Evolutionary conservation across 192 early-diverging fungal genomes (phyloP).

Genomic region (Entophlyctis luteolus): DNA sequence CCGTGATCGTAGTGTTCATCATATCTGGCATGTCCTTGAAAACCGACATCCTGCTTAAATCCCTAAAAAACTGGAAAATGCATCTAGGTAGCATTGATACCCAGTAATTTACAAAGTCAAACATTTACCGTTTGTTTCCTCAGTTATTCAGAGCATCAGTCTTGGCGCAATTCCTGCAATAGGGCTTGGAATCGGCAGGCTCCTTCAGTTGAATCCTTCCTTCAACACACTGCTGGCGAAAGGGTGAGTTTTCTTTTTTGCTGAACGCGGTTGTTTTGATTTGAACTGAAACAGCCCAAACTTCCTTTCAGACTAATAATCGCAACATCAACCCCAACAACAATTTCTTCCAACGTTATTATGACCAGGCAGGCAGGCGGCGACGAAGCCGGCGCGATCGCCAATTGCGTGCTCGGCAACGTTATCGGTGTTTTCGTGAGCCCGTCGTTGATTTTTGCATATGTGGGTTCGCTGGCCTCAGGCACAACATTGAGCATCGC

Average conservation of each 20-base stretch:
- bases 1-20: slow-evolving; percentile 61
- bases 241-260: slow-evolving; percentile 29
- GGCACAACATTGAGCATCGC: slow-evolving; percentile 44
- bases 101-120: neutral
- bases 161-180: slow-evolving; percentile 58
- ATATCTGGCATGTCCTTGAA: slow-evolving; percentile 62
- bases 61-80: slow-evolving; percentile 51
- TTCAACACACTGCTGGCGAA: slow-evolving; percentile 55
- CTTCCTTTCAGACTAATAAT: slow-evolving; percentile 46
- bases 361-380: slow-evolving; percentile 70
- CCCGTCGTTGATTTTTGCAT: slow-evolving; percentile 50
- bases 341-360: slow-evolving; percentile 72
- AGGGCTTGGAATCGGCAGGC: slow-evolving; percentile 52
- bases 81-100: slow-evolving; percentile 42
- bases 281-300: neutral
- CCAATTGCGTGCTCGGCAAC: slow-evolving; percentile 70
- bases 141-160: slow-evolving; percentile 57
- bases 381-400: slow-evolving; percentile 61
- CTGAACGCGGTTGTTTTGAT: no score
- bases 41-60: slow-evolving; percentile 49
- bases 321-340: slow-evolving; percentile 63
- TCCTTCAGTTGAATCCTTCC: slow-evolving; percentile 43
- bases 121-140: neutral
- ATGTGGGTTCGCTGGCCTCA: slow-evolving; percentile 36
- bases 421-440: slow-evolving; percentile 61